Conservation (phyloP, 768 basidiomycete species). For the Podaxis sp. region DNA sequence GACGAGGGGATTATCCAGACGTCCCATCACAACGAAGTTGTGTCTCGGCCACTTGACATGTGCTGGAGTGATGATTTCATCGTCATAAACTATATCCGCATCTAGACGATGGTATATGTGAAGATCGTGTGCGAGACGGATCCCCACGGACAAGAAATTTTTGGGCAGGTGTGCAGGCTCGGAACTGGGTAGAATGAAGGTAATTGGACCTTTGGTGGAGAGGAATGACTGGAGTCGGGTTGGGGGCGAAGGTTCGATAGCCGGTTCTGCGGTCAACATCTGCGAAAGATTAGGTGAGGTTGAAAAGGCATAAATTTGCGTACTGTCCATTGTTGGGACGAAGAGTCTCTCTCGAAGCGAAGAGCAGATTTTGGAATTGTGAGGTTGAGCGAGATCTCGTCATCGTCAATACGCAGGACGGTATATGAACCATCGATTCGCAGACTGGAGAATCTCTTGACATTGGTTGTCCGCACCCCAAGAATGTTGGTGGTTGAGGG, state of each 20-base stretch:
- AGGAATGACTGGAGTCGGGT: conserved; percentile 71
- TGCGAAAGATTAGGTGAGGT: conserved; percentile 1
- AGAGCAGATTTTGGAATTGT: background rate
- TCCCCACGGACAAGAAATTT: conserved; percentile 48
- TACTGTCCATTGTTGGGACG: conserved; percentile 11
- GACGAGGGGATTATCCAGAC: conserved; percentile 32
- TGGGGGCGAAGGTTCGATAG: conserved; percentile 27
- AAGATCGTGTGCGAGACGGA: conserved; percentile 67
- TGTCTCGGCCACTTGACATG: conserved; percentile 30
- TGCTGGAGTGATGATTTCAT: conserved; percentile 29
- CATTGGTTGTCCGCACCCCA: conserved; percentile 14
- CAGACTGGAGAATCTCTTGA: conserved; percentile 15
- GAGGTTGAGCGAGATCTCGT: background rate
- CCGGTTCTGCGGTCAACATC: background rate
- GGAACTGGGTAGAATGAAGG: conserved; percentile 50
- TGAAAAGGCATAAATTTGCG: background rate
- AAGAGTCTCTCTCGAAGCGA: background rate
- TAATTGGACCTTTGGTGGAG: conserved; percentile 47
- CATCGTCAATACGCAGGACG: background rate
- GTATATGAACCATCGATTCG: background rate
- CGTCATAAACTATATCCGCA: conserved; percentile 50
- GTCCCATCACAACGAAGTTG: conserved; percentile 62
- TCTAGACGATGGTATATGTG: conserved; percentile 71
- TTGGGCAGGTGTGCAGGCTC: conserved; percentile 9
- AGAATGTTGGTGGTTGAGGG: background rate